Evolutionary conservation across 2,329 filamentous ascomycete genomes (phyloP).

Genomic region (Hypomyces perniciosus): DNA sequence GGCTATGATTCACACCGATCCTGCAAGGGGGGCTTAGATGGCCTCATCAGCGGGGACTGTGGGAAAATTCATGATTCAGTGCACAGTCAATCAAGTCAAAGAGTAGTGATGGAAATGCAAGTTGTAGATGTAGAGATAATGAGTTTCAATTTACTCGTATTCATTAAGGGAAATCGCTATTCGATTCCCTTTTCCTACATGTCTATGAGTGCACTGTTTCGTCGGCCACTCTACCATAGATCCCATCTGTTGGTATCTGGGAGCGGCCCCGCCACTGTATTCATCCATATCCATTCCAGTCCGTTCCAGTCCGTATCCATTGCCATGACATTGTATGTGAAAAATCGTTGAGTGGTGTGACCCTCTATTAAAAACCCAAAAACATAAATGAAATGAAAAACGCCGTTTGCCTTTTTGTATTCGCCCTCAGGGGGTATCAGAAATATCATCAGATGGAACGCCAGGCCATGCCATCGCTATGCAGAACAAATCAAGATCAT

Average conservation of each 20-base stretch:
- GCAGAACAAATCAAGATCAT: constrained; percentile 4
- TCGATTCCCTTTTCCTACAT: neutral
- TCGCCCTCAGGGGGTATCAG: constrained; percentile 9
- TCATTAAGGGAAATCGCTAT: neutral
- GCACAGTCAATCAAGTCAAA: neutral
- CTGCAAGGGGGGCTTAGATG: too few species aligned
- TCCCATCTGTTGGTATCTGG: neutral
- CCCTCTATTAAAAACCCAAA: neutral
- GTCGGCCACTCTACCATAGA: neutral
- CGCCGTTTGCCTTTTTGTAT: constrained; percentile 9
- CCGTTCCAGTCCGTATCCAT: constrained; percentile 4
- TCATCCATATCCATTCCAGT: neutral
- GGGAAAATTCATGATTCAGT: neutral
- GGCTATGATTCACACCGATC: neutral
- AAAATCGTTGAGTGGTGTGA: neutral
- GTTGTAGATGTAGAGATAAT: neutral
- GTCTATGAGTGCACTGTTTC: neutral
- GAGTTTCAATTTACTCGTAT: neutral
- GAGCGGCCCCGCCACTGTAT: neutral
- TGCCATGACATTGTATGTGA: constrained; percentile 6
- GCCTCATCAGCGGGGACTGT: neutral
- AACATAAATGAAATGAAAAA: neutral
- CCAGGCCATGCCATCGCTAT: constrained; percentile 9
- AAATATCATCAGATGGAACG: neutral
- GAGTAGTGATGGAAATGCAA: neutral